phyloP scores from a whole-genome alignment of 345 rosid species.

The Durio zibethinus region DNA sequence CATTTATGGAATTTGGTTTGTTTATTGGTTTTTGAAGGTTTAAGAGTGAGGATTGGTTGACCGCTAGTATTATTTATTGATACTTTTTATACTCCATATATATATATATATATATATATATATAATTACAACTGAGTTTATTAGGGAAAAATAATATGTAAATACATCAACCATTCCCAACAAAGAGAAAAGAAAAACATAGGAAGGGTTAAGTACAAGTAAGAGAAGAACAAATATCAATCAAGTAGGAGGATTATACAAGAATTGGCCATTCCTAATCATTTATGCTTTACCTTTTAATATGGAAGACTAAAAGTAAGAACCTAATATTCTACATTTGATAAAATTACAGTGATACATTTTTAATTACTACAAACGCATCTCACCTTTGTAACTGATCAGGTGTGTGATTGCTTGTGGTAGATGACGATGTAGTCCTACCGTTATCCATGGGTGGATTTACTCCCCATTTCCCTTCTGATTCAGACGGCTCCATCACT shows the following conservation, averaged over 20 bases:
- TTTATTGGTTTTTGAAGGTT: no score
- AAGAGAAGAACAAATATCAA: neutral
- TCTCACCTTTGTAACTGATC: slow-evolving; percentile 65
- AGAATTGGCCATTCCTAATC: slow-evolving; percentile 20
- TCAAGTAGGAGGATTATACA: slow-evolving; percentile 18
- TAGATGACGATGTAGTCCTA: slow-evolving; percentile 64
- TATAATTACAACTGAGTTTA: neutral
- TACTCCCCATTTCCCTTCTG: slow-evolving; percentile 74
- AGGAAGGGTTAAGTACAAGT: slow-evolving; percentile 5
- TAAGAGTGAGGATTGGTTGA: no score
- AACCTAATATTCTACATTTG: slow-evolving; percentile 29
- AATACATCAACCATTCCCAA: neutral
- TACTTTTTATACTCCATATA: no score
- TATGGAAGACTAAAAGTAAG: slow-evolving; percentile 15
- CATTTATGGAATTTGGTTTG: no score
- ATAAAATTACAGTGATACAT: slow-evolving; percentile 6
- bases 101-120: no score
- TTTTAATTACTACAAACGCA: neutral
- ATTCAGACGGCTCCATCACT: slow-evolving; percentile 70
- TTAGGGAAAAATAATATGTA: neutral
- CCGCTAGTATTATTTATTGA: no score
- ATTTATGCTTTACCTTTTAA: neutral
- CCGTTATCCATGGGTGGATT: slow-evolving; percentile 62
- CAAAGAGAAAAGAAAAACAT: no score
- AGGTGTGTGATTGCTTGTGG: slow-evolving; percentile 69